Evolutionary conservation across 2,329 filamentous ascomycete species (phyloP).

Genomic region (Rhytidhysteron rufulum): DNA sequence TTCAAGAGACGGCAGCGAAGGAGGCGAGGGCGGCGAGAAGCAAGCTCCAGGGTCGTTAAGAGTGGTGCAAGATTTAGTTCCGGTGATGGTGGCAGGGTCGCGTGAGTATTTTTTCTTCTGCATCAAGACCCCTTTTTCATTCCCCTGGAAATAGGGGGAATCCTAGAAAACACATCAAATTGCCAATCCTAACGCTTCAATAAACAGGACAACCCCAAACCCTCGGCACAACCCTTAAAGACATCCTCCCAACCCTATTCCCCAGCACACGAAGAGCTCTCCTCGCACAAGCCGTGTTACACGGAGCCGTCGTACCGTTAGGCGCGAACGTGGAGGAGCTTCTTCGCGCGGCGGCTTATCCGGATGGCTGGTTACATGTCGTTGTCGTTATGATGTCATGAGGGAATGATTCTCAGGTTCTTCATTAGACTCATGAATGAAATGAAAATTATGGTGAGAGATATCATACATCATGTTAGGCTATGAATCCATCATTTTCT

Average conservation of each 20-base stretch:
- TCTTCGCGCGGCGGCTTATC: conserved; percentile 77
- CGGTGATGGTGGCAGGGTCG: conserved; percentile 45
- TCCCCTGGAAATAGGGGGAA: too few species aligned
- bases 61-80: conserved; percentile 68
- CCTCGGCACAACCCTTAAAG: conserved; percentile 73
- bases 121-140: conserved; percentile 2
- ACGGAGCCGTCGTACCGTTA: conserved; percentile 82
- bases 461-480: too few species aligned
- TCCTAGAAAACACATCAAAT: too few species aligned
- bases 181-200: too few species aligned
- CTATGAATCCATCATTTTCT: too few species aligned
- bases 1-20: too few species aligned
- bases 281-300: conserved; percentile 77
- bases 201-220: conserved; percentile 60
- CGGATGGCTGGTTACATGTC: conserved; percentile 87
- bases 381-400: conserved; percentile 68
- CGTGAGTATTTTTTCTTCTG: conserved; percentile 20
- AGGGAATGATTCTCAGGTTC: conserved; percentile 4
- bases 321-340: conserved; percentile 75
- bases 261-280: conserved; percentile 81
- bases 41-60: conserved; percentile 39
- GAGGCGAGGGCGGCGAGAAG: conserved; percentile 14
- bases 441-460: too few species aligned
- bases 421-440: too few species aligned
- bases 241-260: conserved; percentile 75